Conservation (phyloP, 2,329 filamentous ascomycete genomes). For the Sporothrix brunneoviolacea region DNA sequence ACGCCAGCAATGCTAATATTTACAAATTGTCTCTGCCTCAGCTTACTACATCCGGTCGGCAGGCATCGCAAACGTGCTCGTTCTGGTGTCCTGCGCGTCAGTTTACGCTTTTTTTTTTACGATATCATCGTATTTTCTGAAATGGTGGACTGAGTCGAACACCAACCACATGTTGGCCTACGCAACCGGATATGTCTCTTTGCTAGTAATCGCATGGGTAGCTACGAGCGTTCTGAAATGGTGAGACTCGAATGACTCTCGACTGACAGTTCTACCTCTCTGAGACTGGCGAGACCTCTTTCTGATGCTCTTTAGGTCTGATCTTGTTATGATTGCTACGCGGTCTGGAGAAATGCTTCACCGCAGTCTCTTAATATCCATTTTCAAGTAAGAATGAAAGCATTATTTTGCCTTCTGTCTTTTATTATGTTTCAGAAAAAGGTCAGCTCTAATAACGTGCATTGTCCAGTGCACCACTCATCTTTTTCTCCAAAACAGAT, state of each 20-base stretch:
- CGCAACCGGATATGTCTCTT: slow-evolving; percentile 29
- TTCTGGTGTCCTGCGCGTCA: slow-evolving; percentile 23
- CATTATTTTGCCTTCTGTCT: too few species aligned
- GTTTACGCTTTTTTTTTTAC: slow-evolving; percentile 30
- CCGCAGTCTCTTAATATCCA: slow-evolving; percentile 25
- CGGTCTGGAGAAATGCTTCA: slow-evolving; percentile 30
- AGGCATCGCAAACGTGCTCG: slow-evolving; percentile 22
- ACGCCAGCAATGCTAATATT: too few species aligned
- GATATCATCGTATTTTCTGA: slow-evolving; percentile 33
- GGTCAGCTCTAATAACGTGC: too few species aligned
- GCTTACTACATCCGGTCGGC: slow-evolving; percentile 28
- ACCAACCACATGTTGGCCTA: slow-evolving; percentile 25
- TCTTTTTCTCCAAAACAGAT: slow-evolving; percentile 34
- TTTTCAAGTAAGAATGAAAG: slow-evolving; percentile 22
- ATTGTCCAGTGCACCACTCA: slow-evolving; percentile 31
- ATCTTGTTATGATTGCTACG: slow-evolving; percentile 29
- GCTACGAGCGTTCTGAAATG: slow-evolving; percentile 31
- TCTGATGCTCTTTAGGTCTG: too few species aligned
- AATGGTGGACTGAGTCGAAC: slow-evolving; percentile 31
- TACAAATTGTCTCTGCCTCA: too few species aligned
- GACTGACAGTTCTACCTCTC: too few species aligned
- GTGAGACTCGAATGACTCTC: too few species aligned
- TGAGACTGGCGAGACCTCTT: too few species aligned
- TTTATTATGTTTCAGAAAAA: too few species aligned
- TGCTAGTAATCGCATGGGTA: slow-evolving; percentile 30